Evolutionary conservation across 768 basidiomycete species (phyloP).

Genomic region (Lyophyllum semitale): DNA sequence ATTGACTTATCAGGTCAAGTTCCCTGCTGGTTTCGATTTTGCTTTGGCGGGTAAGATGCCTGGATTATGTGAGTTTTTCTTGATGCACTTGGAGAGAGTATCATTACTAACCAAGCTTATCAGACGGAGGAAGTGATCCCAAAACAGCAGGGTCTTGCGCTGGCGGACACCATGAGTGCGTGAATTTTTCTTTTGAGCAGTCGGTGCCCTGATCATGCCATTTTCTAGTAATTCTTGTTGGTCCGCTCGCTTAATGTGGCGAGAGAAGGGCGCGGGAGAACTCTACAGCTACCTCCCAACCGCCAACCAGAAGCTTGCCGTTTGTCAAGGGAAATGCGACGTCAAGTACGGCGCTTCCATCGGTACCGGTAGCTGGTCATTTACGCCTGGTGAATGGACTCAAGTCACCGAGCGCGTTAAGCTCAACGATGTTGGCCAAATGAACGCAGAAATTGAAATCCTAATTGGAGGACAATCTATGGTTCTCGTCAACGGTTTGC

Average conservation of each 20-base stretch:
- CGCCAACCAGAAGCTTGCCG: slow-evolving; percentile 31
- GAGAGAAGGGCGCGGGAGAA: slow-evolving; percentile 56
- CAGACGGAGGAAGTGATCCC: slow-evolving; percentile 56
- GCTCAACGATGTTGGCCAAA: slow-evolving; percentile 54
- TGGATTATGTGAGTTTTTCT: slow-evolving; percentile 53
- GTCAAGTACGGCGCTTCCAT: slow-evolving; percentile 49
- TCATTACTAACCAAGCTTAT: not conserved
- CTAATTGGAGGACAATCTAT: slow-evolving; percentile 38
- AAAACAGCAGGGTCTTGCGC: slow-evolving; percentile 52
- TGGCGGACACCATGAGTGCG: slow-evolving; percentile 45
- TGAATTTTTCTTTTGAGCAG: not conserved
- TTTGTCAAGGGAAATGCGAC: slow-evolving; percentile 51
- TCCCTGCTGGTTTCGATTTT: slow-evolving; percentile 61
- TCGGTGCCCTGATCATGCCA: not conserved
- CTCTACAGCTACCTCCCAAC: slow-evolving; percentile 70
- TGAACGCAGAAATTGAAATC: slow-evolving; percentile 59
- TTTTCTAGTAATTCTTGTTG: slow-evolving; percentile 51
- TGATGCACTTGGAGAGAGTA: not conserved
- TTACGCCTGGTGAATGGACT: slow-evolving; percentile 52
- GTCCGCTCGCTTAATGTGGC: slow-evolving; percentile 74
- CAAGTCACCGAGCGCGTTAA: slow-evolving; percentile 53
- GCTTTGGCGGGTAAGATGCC: slow-evolving; percentile 71
- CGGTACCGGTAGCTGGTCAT: slow-evolving; percentile 51
- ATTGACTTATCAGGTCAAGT: slow-evolving; percentile 59
- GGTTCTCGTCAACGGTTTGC: slow-evolving; percentile 3